Conservation (phyloP, 306 rosid genomes). For the Cucurbita argyrosperma region DNA sequence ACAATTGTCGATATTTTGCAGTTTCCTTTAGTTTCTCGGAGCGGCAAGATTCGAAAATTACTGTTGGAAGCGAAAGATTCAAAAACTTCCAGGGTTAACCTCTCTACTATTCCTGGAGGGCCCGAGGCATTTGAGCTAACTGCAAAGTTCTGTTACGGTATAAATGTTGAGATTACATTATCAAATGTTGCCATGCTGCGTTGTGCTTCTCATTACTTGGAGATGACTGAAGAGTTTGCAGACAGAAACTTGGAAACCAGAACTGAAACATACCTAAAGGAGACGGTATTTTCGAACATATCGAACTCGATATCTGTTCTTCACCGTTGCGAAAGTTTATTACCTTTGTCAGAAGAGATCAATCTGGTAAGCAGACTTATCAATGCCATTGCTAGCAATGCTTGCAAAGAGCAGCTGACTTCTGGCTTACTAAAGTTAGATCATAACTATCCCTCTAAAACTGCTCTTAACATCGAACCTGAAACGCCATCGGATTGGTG, state of each 20-base stretch:
- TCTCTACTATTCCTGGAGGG: conserved; percentile 66
- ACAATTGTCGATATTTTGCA: conserved; percentile 14
- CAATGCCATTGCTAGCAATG: conserved; percentile 72
- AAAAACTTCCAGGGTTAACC: conserved; percentile 42
- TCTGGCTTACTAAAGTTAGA: conserved; percentile 76
- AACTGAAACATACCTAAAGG: conserved; percentile 58
- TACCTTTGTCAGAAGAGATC: conserved; percentile 72
- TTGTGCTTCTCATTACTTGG: conserved; percentile 58
- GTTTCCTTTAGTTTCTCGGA: conserved; percentile 88
- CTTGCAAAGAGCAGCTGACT: conserved; percentile 88
- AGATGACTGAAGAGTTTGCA: conserved; percentile 80
- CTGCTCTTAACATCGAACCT: conserved; percentile 33
- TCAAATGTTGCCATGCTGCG: conserved; percentile 69
- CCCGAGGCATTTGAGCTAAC: conserved; percentile 80
- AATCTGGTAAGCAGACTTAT: conserved; percentile 56
- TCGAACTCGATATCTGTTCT: conserved; percentile 71
- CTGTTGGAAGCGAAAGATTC: conserved; percentile 79
- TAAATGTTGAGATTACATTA: conserved; percentile 50
- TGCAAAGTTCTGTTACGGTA: conserved; percentile 84
- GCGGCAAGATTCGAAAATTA: conserved; percentile 74
- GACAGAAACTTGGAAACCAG: conserved; percentile 59
- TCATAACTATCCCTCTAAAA: conserved; percentile 52
- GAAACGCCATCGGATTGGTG: conserved; percentile 97
- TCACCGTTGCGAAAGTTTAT: conserved; percentile 64
- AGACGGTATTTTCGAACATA: conserved; percentile 49